A percentile compares a stretch with the other conserved stretches of the same genome.
phyloP scores from a whole-genome alignment of 179 eudicot genomes.

The Vitellaria paradoxa region DNA sequence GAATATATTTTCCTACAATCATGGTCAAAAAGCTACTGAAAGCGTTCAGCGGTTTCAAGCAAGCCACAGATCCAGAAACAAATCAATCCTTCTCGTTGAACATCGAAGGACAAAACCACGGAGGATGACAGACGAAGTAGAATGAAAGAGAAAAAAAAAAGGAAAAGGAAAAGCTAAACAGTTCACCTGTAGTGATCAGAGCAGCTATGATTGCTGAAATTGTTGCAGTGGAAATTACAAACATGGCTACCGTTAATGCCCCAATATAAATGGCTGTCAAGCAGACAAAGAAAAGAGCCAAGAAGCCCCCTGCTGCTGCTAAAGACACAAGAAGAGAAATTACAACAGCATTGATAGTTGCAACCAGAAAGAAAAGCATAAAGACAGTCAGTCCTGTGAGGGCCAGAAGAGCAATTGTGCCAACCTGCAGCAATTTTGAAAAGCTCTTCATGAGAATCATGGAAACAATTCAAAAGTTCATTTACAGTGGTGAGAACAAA shows the following conservation, averaged over 20 bases:
- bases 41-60: no score
- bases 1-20: background rate
- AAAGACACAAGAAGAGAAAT: slow-evolving; percentile 73
- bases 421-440: slow-evolving; percentile 53
- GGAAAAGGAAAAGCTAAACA: background rate
- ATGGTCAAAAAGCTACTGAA: no score
- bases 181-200: slow-evolving; percentile 56
- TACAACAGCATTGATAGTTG: slow-evolving; percentile 73
- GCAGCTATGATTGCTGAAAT: slow-evolving; percentile 54
- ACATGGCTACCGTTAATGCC: slow-evolving; percentile 64
- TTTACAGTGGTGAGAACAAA: background rate
- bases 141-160: background rate
- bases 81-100: background rate
- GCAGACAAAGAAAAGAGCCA: slow-evolving; percentile 88
- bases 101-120: slow-evolving; percentile 1
- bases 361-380: slow-evolving; percentile 72
- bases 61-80: no score
- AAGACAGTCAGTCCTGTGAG: slow-evolving; percentile 66
- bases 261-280: slow-evolving; percentile 66
- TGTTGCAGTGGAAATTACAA: slow-evolving; percentile 68
- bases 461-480: background rate
- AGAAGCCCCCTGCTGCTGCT: slow-evolving; percentile 86
- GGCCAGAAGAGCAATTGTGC: slow-evolving; percentile 60
- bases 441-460: background rate
- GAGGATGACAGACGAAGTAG: background rate